Evolutionary conservation across 2,329 filamentous ascomycete genomes (phyloP), one percentile per base, ranked within the genome.

Genomic region (Aaosphaeria arxii): DNA sequence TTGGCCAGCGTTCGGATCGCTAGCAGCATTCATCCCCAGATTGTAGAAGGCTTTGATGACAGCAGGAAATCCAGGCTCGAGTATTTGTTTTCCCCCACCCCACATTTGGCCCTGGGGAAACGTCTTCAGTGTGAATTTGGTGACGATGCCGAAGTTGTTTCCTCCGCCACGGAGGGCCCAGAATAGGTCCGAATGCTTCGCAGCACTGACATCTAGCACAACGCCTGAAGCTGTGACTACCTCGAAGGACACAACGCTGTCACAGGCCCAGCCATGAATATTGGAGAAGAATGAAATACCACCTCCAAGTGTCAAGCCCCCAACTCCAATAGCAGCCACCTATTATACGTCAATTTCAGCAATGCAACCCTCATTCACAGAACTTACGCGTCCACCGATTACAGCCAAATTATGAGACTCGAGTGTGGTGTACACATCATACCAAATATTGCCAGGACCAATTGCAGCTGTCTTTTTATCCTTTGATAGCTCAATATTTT

Each of bases 121-220:
- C 11, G 54, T 52, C 13, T 51, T 48, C 3, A 62, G 47, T 5
- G 57, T 53, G 49, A 59, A 58, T 17, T 45, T 46, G 28, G 48
- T 60, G 11, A 62, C 54, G 39, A 62, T 53, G 36, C 58, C 73
- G 36, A 59, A 59, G 31, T 59, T 59, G 40, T 48, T 51, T 4
- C 57, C 55, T 33, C 57, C 58, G 30, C 66, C 65, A 31, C 65
- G 62, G n/a, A 69, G 56, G 0, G 63, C 64, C 43, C 51, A 57
- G 52, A 67, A 73, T 4, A 73, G 65, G 42, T 76, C 73, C 4
- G 49, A 45, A 44, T 74, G 71, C 24, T 63, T 35, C 1, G 45
- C 50, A 5, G 47, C 28, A 35, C 45, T 60, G 30, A 52, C 59
- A 5, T 42, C 57, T 32, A 63, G 43, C 5, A 62, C 45, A 11